Base-by-base conservation (phyloP, 331 rosid species). In the Malus hybrid region DNA sequence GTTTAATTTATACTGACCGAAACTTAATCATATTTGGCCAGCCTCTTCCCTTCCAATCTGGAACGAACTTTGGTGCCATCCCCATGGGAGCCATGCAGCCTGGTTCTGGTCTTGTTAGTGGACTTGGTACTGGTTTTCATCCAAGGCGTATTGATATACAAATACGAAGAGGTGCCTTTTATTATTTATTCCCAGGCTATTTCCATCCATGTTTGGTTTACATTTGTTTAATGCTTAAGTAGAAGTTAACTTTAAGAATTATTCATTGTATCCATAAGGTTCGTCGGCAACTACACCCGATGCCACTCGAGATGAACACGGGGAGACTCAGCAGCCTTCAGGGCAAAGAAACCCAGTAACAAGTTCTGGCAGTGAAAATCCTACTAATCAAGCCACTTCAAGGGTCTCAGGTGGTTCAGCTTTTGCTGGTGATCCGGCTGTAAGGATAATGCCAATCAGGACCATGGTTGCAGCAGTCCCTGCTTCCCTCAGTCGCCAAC, bases 61-160 rank as follows among this genome's bases (percentile, higher is more conserved):
- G 88, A 76, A 62, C 88, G 73, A 84, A 85, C 83, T 80, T 92
- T 69, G 93, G 97, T 74, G 78, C 97, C 76, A 79, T 87, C 34
- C 94, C 99, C 82, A 82, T 86, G 78, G 96, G 91, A 79, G 77
- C 87, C 52, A 67, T 88, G 81, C 99, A 90, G 78, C 78, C 97
- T 77, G 84, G 84, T 61, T 78, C 99, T 82, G 87, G 87, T 77
- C 76, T 89, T 67, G 86, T 86, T n/a, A 82, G 88, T 74, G 97
- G 91, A 67, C 83, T 82, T 70, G 89, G 96, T 50, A 82, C 91
- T 29, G 89, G 84, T 67, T 84, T 89, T 80, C 74, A 87, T 67
- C 99, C 99, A 12, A 85, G 98, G 87, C 97, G 96, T 74, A 92
- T 95, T 57, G 99, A 95, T 71, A 95, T 95, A 84, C 99, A 95